Evolutionary conservation across 2,329 filamentous ascomycete genomes (phyloP), one percentile per base, ranked within the genome.

Genomic region (Laburnicola sp.): DNA sequence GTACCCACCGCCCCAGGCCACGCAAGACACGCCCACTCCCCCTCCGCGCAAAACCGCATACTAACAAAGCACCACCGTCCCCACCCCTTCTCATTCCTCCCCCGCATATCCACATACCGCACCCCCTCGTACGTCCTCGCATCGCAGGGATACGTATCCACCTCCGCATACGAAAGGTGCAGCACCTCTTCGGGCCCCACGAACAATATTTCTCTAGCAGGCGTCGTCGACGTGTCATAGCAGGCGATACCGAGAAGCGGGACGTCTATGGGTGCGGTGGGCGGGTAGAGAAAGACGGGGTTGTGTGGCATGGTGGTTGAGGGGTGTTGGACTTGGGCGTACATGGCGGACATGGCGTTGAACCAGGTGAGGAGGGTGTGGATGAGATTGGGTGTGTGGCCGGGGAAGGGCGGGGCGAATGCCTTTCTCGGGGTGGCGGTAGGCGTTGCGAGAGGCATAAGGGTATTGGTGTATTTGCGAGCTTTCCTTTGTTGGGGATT

Each of bases 361-460:
- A 58, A 60, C 64, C 63, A 68, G 4, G 46, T 60, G 1, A 62
- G 45, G 2, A 66, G 52, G 25, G 50, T 58, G 1, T 57, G 51
- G 5, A 57, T 26, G 5, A 68, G 54, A 2, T 44, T 53, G 7
- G 38, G 26, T 1, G 57, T 60, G 38, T 51, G 41, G 4, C 46
- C 41, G 11, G 45, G 50, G 41, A 50, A 45, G n/a, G 25, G 4
- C n/a, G n/a, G n/a, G n/a, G n/a, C n/a, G n/a, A n/a, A n/a, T n/a
- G 40, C 21, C 28, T 5, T 30, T n/a, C 49, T 51, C 9, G 41
- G 37, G 11, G 28, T 36, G 2, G n/a, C 8, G 10, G 55, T 36
- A 6, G 61, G 53, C 3, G 45, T 36, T 8, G 53, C 56, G 3
- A 30, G 5, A 30, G 5, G 6, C 6, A 62, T 41, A 6, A 54